phyloP scores from a whole-genome alignment of 2,329 filamentous ascomycete genomes.

The Epicoccum nigrum region DNA sequence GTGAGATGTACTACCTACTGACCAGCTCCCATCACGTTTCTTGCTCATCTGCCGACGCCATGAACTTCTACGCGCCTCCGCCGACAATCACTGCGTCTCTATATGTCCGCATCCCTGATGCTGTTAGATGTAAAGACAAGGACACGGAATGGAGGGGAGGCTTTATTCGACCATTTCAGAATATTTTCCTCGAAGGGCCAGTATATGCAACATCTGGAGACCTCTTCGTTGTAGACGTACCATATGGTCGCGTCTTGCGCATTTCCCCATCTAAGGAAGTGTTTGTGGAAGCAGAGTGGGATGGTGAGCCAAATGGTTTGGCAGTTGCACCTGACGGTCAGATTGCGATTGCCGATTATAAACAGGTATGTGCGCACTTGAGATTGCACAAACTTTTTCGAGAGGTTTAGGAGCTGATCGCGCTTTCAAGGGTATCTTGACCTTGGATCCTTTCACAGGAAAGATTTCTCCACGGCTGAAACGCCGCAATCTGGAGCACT shows the following conservation, averaged over 20 bases:
- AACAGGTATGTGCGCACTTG: neutral
- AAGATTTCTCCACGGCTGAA: neutral
- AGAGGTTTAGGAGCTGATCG: too few relatives aligned
- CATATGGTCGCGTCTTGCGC: neutral
- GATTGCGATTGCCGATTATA: neutral
- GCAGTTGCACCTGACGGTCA: neutral
- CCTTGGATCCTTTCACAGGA: neutral
- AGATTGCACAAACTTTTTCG: too few relatives aligned
- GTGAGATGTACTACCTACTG: too few relatives aligned
- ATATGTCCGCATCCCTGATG: too few relatives aligned
- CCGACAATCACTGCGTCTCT: too few relatives aligned
- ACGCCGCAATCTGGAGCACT: neutral
- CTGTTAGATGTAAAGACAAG: too few relatives aligned
- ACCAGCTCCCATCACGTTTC: too few relatives aligned
- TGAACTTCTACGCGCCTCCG: too few relatives aligned
- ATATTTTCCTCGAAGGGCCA: neutral
- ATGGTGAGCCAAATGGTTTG: neutral
- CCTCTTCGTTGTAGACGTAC: neutral
- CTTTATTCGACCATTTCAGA: too few relatives aligned
- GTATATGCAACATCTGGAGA: neutral
- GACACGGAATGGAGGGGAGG: too few relatives aligned
- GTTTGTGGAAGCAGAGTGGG: neutral
- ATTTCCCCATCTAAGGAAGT: neutral
- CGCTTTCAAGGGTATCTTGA: neutral
- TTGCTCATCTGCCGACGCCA: too few relatives aligned